A percentile compares a stretch with the other conserved stretches of the same genome.
Evolutionary conservation across 1,284 basidiomycete genomes (phyloP).

Genomic region (Rhodotorula sp.): DNA sequence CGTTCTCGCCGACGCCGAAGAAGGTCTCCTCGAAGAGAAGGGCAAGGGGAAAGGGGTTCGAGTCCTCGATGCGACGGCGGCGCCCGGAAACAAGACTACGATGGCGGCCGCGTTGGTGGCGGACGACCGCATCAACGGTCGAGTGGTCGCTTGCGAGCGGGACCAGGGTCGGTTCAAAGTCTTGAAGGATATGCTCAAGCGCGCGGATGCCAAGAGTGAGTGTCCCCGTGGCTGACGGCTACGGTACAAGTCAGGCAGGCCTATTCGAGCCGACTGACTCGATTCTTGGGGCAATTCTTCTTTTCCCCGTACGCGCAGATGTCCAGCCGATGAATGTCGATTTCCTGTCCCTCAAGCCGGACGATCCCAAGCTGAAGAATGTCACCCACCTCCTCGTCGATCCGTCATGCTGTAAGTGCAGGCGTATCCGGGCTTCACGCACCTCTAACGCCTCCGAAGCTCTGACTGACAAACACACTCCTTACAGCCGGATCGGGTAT

Average conservation of each 20-base stretch:
- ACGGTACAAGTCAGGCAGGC: too few species aligned
- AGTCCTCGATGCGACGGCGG: constrained; percentile 92
- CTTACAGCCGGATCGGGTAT: constrained; percentile 46
- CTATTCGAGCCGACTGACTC: too few species aligned
- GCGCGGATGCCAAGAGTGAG: constrained; percentile 67
- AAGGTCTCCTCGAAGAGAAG: constrained; percentile 4
- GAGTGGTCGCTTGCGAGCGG: constrained; percentile 83
- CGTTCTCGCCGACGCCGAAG: constrained; percentile 53
- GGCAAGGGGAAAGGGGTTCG: constrained; percentile 22
- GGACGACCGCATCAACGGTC: constrained; percentile 56
- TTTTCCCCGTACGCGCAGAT: constrained; percentile 48
- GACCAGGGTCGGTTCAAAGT: constrained; percentile 75
- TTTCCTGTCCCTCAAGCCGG: constrained; percentile 72
- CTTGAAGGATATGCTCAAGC: constrained; percentile 74
- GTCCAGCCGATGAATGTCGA: constrained; percentile 69
- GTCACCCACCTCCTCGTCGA: constrained; percentile 87
- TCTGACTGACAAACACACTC: neutral
- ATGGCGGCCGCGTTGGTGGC: constrained; percentile 84
- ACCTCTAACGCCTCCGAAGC: neutral
- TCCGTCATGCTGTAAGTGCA: constrained; percentile 66
- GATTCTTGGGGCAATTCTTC: too few species aligned
- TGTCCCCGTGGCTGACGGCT: neutral
- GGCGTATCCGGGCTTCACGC: neutral
- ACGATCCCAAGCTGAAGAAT: constrained; percentile 59
- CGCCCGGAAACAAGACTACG: constrained; percentile 97